Evolutionary conservation across 345 rosid genomes (phyloP).

Genomic region (Boechera divaricarpa): DNA sequence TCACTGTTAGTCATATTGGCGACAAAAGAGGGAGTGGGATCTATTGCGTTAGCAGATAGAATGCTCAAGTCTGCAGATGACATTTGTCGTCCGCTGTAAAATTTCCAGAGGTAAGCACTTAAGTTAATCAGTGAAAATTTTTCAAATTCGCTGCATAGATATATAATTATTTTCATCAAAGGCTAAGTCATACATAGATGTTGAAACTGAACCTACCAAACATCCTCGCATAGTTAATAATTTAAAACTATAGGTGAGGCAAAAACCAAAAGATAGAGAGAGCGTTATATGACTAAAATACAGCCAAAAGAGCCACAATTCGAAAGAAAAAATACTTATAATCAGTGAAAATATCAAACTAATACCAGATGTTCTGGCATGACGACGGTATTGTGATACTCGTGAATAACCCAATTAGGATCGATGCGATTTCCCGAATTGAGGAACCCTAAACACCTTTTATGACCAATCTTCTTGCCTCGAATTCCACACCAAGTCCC

Average conservation of each 20-base stretch:
- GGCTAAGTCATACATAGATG: too few species aligned
- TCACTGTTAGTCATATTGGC: neutral
- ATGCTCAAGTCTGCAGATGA: slow-evolving; percentile 32
- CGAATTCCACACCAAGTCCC: neutral
- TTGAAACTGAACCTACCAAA: too few species aligned
- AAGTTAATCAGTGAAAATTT: neutral
- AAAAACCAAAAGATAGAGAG: too few species aligned
- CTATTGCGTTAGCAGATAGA: neutral
- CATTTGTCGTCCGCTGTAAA: slow-evolving; percentile 21
- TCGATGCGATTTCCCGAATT: neutral
- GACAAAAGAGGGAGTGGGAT: neutral
- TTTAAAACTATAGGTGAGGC: too few species aligned
- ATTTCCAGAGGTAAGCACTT: neutral
- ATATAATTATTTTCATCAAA: too few species aligned
- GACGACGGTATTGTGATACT: neutral
- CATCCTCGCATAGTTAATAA: too few species aligned
- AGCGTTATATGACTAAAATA: too few species aligned
- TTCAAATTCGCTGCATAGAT: too few species aligned
- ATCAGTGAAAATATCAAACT: too few species aligned
- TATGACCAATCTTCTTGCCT: slow-evolving; percentile 40
- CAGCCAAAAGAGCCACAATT: too few species aligned
- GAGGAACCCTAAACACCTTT: slow-evolving; percentile 25
- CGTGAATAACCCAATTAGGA: slow-evolving; percentile 27
- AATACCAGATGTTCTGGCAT: too few species aligned
- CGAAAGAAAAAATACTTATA: too few species aligned